phyloP scores from a whole-genome alignment of 345 rosid genomes.

The Eucalyptus tenuipes region DNA sequence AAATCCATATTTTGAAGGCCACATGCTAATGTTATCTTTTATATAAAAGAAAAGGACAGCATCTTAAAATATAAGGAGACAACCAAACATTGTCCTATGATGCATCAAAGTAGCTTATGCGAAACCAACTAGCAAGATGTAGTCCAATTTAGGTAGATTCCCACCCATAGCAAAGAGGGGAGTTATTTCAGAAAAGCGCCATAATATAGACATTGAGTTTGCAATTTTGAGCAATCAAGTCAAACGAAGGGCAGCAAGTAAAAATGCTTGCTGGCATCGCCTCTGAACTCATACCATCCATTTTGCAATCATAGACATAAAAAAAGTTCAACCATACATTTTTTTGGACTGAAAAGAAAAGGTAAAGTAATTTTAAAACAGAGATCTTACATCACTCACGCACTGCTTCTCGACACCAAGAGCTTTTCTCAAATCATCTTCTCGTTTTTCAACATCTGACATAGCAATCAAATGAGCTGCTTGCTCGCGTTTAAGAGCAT shows the following conservation, averaged over 20 bases:
- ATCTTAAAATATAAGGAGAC: neutral
- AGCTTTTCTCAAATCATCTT: constrained; percentile 78
- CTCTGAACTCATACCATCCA: neutral
- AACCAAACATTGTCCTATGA: neutral
- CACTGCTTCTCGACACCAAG: constrained; percentile 93
- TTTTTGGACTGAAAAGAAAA: neutral
- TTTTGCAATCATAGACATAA: neutral
- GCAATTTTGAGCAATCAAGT: neutral
- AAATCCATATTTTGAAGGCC: neutral
- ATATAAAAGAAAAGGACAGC: neutral
- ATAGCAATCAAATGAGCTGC: constrained; percentile 59
- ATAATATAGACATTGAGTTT: neutral
- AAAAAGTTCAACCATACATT: neutral
- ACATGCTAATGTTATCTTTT: neutral
- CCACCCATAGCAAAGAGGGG: neutral
- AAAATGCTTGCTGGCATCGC: neutral
- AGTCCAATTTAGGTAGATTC: neutral
- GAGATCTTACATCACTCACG: constrained; percentile 62
- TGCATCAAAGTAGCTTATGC: neutral
- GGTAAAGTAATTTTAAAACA: neutral
- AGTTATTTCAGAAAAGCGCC: neutral
- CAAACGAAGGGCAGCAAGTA: neutral
- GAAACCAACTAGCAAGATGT: neutral
- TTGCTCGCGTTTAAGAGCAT: constrained; percentile 61
- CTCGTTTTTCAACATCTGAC: constrained; percentile 70